Base-by-base conservation (phyloP, 148 eudicot genomes). In the Rhododendron mucronatum region DNA sequence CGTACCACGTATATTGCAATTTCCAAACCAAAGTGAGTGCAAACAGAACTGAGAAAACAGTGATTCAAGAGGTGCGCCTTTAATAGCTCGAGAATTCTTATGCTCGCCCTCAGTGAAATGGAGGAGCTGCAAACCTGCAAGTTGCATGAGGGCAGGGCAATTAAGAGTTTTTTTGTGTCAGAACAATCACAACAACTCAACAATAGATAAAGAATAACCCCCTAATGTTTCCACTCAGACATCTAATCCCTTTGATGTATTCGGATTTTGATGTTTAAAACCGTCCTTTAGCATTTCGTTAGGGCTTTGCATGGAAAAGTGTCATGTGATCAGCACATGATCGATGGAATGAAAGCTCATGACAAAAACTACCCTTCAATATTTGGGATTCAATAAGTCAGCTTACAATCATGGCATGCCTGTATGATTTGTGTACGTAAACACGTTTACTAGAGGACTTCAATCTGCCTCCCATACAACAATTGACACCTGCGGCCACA, bases 1-100 rank as follows among this genome's bases (percentile, higher is more conserved):
- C 89, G 85, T 93, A 97, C 99, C 99, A 55, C 98, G 98, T 87
- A 97, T 93, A 85, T 92, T 97, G 94, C 99, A 97, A 89, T 93
- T 92, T 39, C 97, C 96, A 87, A 96, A 93, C 99, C 99, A 97
- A 84, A 97, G 92, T 53, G 98, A 90, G 83, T 94, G 96, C 73
- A 95, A 87, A 89, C 99, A 95, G 89, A 95, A 95, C 88, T 93
- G 98, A 23, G 98, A 93, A 93, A 96, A 96, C 79, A 96, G 93
- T 73, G 98, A 95, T 50, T 89, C 91, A 45, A 88, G 89, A 12
- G 95, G 99, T 45, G 98, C 98, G 81, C 98, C 96, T 93, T 97
- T 95, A 57, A 97, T 93, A 85, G 94, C 87, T 84, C 93, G 93
- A 83, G 98, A 95, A 87, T 87, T 90, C 89, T 88, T 94, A 84